Conservation (phyloP, 1,139 yeast species). For the Hyphopichia buzzinii region DNA sequence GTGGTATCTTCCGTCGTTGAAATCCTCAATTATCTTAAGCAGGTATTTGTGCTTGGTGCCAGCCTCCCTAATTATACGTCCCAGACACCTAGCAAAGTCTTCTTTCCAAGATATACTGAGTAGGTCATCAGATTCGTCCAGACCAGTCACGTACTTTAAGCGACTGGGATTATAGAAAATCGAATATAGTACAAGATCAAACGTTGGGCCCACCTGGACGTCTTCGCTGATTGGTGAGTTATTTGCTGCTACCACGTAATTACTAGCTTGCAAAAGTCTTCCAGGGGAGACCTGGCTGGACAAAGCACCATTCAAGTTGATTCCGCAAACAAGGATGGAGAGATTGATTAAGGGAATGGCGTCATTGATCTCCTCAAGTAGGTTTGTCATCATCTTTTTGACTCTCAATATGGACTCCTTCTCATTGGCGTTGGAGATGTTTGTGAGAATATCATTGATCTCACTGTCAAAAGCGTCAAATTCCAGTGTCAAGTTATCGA, state of each 20-base stretch:
- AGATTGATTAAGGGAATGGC: slow-evolving; percentile 69
- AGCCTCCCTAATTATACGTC: slow-evolving; percentile 35
- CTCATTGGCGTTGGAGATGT: slow-evolving; percentile 27
- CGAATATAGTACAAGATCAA: slow-evolving; percentile 59
- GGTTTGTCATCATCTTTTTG: slow-evolving; percentile 46
- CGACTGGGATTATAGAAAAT: slow-evolving; percentile 63
- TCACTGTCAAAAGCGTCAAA: slow-evolving; percentile 58
- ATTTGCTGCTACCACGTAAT: slow-evolving; percentile 38
- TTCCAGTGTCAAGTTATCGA: slow-evolving; percentile 56
- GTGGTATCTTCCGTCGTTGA: slow-evolving; percentile 75
- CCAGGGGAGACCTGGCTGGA: slow-evolving; percentile 64
- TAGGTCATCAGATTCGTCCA: slow-evolving; percentile 20
- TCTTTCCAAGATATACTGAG: slow-evolving; percentile 70
- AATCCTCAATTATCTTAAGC: slow-evolving; percentile 54
- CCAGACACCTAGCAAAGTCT: slow-evolving; percentile 58
- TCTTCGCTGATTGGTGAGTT: slow-evolving; percentile 2
- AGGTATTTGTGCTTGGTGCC: slow-evolving; percentile 37
- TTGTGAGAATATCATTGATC: slow-evolving; percentile 31
- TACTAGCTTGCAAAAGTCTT: slow-evolving; percentile 62
- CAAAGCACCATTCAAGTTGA: slow-evolving; percentile 52
- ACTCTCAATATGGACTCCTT: slow-evolving; percentile 47
- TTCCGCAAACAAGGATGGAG: slow-evolving; percentile 70
- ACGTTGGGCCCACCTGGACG: slow-evolving; percentile 57
- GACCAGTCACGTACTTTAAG: slow-evolving; percentile 31
- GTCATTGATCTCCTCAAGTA: slow-evolving; percentile 58